These are phyloP conservation scores for Neofusicoccum kwambonambiense DNA, from an alignment of 2,329 filamentous ascomycete species.

Conservation along the genomic window DNA sequence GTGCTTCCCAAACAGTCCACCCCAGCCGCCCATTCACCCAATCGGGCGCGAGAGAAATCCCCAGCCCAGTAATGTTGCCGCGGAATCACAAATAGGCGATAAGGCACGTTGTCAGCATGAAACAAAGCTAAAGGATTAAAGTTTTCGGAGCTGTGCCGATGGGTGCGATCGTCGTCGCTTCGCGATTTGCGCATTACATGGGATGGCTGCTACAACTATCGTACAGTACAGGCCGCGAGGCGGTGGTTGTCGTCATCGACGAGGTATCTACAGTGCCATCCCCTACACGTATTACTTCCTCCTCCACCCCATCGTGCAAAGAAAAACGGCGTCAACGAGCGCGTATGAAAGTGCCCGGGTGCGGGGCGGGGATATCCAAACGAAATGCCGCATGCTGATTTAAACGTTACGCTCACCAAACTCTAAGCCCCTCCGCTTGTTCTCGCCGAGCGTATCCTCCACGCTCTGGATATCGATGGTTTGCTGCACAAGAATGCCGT, in stretches of 20 bases:
- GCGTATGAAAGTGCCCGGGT: neutral
- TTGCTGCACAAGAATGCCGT: neutral
- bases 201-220: neutral
- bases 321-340: neutral
- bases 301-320: neutral
- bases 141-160: neutral
- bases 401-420: constrained; percentile 1
- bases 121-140: neutral
- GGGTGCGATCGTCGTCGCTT: neutral
- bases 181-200: neutral
- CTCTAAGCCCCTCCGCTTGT: neutral
- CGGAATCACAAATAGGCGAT: neutral
- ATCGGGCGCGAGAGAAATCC: neutral
- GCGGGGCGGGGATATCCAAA: neutral
- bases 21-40: neutral
- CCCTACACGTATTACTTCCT: neutral
- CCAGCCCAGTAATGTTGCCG: neutral
- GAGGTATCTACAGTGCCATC: neutral
- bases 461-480: neutral
- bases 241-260: neutral
- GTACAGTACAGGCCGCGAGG: neutral
- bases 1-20: neutral
- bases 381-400: neutral
- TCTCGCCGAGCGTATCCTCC: neutral
- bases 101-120: neutral